Evolutionary conservation across 306 rosid genomes (phyloP), one percentile per base, ranked within the genome.

Genomic region (Herpetospermum pedunculosum): DNA sequence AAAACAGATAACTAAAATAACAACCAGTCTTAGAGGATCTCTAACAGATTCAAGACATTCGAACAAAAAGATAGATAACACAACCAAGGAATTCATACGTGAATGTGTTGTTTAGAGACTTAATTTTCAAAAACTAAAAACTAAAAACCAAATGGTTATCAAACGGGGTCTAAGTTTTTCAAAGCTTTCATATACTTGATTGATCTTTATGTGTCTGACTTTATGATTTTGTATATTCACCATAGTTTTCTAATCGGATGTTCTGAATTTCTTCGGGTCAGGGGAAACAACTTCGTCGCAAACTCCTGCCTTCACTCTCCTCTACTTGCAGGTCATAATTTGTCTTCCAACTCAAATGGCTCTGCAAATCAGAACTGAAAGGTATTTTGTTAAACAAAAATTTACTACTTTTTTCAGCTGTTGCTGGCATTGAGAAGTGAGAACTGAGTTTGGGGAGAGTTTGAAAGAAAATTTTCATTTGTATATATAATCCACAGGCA

Each of bases 221-320:
- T 15, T 69, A 44, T 69, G 53, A 23, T 69, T 43, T 69, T 25
- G 69, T 25, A 40, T 16, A 44, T 69, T 69, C 2, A 10, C 21
- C 28, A 44, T 30, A 14, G 19, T 41, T 25, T 44, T 44, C 57
- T 44, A 28, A 46, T 15, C 2, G 18, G 9, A 9, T 46, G 57
- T 46, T 46, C 21, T 46, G 28, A 46, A 28, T 3, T 28, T 16
- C 3, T 28, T 70, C 5, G 21, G 73, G 28, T 47, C 74, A 70
- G 74, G 74, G 58, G 12, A 70, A 47, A 28, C 43, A 9, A 46
- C 54, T 3, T 35, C 18, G 37, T 10, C 2, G 23, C 25, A 0
- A 68, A 44, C 40, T 26, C 58, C n/a, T 15, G 28, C 43, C 41
- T 70, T 70, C 74, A 47, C 1, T 70, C 74, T 26, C 74, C 74